These are phyloP conservation scores for Aspergillus sp. DNA, from an alignment of 2,329 filamentous ascomycete species.

Conservation along the genomic window DNA sequence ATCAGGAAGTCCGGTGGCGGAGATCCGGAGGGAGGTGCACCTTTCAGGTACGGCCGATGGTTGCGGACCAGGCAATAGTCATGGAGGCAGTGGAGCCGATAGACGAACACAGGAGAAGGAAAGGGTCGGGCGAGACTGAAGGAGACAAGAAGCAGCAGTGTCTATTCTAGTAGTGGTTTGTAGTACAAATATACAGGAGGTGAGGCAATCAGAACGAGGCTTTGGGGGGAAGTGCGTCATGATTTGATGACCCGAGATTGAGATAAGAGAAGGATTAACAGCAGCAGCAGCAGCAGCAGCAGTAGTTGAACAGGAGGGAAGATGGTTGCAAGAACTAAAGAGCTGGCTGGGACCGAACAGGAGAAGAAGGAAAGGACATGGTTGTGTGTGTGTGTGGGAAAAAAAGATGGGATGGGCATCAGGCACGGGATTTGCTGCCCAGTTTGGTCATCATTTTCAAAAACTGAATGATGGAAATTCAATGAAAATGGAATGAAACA, in stretches of 20 bases:
- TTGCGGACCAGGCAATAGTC: constrained; percentile 6
- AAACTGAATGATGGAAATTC: neutral
- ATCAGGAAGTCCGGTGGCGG: constrained; percentile 3
- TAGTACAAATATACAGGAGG: constrained; percentile 28
- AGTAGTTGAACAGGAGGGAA: neutral
- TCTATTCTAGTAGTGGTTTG: constrained; percentile 10
- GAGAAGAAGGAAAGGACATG: constrained; percentile 9
- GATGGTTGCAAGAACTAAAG: constrained; percentile 7
- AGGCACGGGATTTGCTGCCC: constrained; percentile 21
- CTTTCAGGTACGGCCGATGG: constrained; percentile 8
- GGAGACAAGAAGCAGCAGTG: constrained; percentile 2
- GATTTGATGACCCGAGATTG: constrained; percentile 25
- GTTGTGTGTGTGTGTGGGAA: neutral
- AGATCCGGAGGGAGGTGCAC: neutral
- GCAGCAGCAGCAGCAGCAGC: neutral
- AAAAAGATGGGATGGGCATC: constrained; percentile 18
- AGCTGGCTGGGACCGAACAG: constrained; percentile 4
- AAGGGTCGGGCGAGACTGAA: constrained; percentile 1
- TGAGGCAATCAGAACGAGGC: constrained; percentile 23
- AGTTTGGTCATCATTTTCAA: constrained; percentile 5
- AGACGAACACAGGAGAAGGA: neutral
- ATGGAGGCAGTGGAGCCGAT: constrained; percentile 9
- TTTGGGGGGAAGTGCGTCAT: constrained; percentile 38
- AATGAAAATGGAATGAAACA: neutral
- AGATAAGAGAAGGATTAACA: constrained; percentile 13